phyloP scores from a whole-genome alignment of 2,329 filamentous ascomycete species.

The Sphaceloma murrayae region DNA sequence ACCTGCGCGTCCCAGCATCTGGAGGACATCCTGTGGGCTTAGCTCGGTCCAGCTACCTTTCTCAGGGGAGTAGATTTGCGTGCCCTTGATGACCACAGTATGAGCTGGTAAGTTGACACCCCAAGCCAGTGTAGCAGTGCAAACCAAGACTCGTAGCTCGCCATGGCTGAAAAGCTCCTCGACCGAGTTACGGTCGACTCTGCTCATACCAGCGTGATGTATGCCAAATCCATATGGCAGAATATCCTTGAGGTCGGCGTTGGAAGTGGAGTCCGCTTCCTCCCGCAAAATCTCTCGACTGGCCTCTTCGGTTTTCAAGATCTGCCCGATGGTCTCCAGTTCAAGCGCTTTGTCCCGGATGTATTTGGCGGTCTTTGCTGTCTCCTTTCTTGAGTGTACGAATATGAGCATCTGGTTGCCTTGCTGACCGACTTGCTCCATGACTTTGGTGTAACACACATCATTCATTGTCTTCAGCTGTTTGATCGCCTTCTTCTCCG shows the following conservation, averaged over 20 bases:
- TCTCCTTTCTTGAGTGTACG: slow-evolving; percentile 96
- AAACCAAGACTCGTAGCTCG: slow-evolving; percentile 88
- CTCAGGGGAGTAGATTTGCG: slow-evolving; percentile 93
- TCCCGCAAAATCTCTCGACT: slow-evolving; percentile 80
- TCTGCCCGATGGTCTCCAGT: slow-evolving; percentile 91
- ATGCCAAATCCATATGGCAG: slow-evolving; percentile 96
- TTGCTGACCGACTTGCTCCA: slow-evolving; percentile 88
- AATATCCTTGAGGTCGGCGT: slow-evolving; percentile 84
- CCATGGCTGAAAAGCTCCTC: slow-evolving; percentile 90
- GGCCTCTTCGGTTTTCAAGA: slow-evolving; percentile 83
- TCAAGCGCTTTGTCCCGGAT: slow-evolving; percentile 96
- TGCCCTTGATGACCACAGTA: slow-evolving; percentile 98
- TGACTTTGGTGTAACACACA: slow-evolving; percentile 92
- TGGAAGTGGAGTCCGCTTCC: slow-evolving; percentile 71
- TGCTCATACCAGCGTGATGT: slow-evolving; percentile 94
- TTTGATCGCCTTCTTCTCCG: slow-evolving; percentile 97
- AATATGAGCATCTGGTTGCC: slow-evolving; percentile 98
- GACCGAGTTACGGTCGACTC: slow-evolving; percentile 88
- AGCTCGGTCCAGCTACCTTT: slow-evolving; percentile 98
- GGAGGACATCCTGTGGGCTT: slow-evolving; percentile 91
- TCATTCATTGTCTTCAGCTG: slow-evolving; percentile 99
- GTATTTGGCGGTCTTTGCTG: slow-evolving; percentile 91
- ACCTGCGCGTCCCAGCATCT: slow-evolving; percentile 97
- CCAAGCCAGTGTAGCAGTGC: slow-evolving; percentile 96
- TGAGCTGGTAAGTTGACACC: slow-evolving; percentile 97